Evolutionary conservation across 2,329 filamentous ascomycete genomes (phyloP).

Genomic region (Cyphellophora attinorum): DNA sequence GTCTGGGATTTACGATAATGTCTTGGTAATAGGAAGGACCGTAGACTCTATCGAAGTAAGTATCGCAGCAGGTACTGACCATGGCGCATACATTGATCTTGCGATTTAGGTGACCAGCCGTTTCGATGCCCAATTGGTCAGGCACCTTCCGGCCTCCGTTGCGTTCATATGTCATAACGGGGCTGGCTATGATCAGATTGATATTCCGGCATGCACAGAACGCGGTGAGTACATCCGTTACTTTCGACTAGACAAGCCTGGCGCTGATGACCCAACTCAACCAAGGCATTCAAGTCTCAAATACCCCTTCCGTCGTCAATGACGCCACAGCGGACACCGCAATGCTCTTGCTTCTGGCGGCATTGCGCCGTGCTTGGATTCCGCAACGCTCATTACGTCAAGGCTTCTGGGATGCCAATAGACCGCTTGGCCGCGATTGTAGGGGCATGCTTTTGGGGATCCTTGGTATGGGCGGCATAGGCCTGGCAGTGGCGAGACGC

Average conservation of each 20-base stretch:
- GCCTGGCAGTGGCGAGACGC: conserved; percentile 57
- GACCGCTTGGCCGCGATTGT: conserved; percentile 61
- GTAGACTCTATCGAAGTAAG: no score
- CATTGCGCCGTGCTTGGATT: conserved; percentile 62
- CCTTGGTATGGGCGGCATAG: conserved; percentile 79
- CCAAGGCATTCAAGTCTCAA: conserved; percentile 58
- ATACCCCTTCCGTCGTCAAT: conserved; percentile 71
- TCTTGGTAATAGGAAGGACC: no score
- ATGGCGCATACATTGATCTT: no score
- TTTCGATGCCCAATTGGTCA: conserved; percentile 55
- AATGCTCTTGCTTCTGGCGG: conserved; percentile 73
- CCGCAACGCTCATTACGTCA: conserved; percentile 57
- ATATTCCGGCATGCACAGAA: conserved; percentile 60
- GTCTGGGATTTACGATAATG: no score
- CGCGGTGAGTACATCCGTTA: no score
- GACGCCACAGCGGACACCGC: conserved; percentile 74
- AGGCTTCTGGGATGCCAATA: conserved; percentile 56
- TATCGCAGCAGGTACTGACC: no score
- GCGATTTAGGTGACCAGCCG: conserved; percentile 59
- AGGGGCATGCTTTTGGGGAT: conserved; percentile 71
- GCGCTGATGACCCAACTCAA: no score
- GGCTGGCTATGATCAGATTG: conserved; percentile 78
- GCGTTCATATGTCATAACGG: conserved; percentile 27
- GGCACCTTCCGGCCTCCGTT: conserved; percentile 25
- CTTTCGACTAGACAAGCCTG: no score